These are phyloP conservation scores for Bipolaris bicolor DNA, from an alignment of 2,329 filamentous ascomycete species.

Conservation along the genomic window DNA sequence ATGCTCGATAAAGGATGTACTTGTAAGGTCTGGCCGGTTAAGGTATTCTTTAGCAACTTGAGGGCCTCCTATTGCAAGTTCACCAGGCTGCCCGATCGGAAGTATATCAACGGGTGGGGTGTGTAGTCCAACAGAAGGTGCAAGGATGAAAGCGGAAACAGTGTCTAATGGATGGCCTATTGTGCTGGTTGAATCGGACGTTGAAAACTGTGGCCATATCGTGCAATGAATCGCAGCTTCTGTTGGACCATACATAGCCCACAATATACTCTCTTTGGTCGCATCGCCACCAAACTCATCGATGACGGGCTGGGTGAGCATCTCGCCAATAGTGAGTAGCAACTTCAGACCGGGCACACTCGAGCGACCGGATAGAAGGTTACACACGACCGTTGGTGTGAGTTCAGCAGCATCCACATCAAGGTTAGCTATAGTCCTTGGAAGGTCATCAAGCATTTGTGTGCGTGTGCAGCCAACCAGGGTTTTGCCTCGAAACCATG, in stretches of 20 bases:
- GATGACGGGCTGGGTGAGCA: constrained; percentile 80
- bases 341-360: constrained; percentile 72
- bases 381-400: constrained; percentile 85
- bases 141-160: constrained; percentile 76
- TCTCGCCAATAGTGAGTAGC: constrained; percentile 88
- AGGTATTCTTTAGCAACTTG: constrained; percentile 84
- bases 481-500: constrained; percentile 74
- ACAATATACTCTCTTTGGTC: constrained; percentile 68
- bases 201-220: constrained; percentile 67
- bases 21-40: constrained; percentile 78
- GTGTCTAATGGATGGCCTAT: constrained; percentile 83
- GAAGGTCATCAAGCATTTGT: constrained; percentile 76
- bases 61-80: constrained; percentile 79
- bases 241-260: constrained; percentile 94
- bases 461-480: constrained; percentile 73
- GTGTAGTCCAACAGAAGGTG: constrained; percentile 46
- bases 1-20: constrained; percentile 71
- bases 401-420: constrained; percentile 84
- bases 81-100: constrained; percentile 71
- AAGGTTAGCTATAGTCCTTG: constrained; percentile 67
- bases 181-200: constrained; percentile 64
- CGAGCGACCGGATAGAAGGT: constrained; percentile 70
- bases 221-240: constrained; percentile 93
- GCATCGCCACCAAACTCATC: constrained; percentile 74
- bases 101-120: constrained; percentile 58